Base-by-base conservation (phyloP, 441 rosid species). In the Populus tomentosa region DNA sequence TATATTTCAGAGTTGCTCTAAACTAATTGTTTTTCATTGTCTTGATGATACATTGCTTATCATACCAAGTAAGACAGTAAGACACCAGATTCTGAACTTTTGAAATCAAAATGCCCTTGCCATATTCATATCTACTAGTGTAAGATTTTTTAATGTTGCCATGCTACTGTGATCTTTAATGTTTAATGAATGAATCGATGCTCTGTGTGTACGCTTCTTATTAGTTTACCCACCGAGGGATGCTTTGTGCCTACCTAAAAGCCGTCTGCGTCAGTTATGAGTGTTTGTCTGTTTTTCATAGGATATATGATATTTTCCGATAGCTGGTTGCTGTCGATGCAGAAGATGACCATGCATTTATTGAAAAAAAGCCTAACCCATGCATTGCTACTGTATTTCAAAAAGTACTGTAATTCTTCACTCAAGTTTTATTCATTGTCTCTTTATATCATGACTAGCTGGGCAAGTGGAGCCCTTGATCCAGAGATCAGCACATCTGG, bases 391-490 rank as follows among this genome's bases (percentile, higher is more conserved):
- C 30, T 40, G 40, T 14, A 10, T 4, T 71, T 2, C 2, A 32
- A 2, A 20, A 53, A 59, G 21, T 40, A 40, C 11, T 38, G n/a
- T 16, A 38, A 40, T 71, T 77, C 63, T 64, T 56, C 21, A 70
- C 33, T 53, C 40, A 46, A 64, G 10, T 10, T 74, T 40, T 26
- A 30, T 69, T 10, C 35, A 32, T n/a, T 53, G 61, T 59, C 53
- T 69, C 11, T 63, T 70, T 32, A n/a, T 77, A 13, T 76, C 36
- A 59, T 42, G 74, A n/a, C 21, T 83, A 96, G 99, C 74, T 96
- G 99, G 99, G 98, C 91, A n/a, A 96, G 99, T 84, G 98, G 98
- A 78, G 98, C 91, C 76, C 98, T 96, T 77, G 92, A 90, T 88
- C 95, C 96, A 71, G 94, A 96, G 77, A 84, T 82, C 50, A 85